Evolutionary conservation across 345 rosid genomes (phyloP).

Genomic region (Arabis alpina): DNA sequence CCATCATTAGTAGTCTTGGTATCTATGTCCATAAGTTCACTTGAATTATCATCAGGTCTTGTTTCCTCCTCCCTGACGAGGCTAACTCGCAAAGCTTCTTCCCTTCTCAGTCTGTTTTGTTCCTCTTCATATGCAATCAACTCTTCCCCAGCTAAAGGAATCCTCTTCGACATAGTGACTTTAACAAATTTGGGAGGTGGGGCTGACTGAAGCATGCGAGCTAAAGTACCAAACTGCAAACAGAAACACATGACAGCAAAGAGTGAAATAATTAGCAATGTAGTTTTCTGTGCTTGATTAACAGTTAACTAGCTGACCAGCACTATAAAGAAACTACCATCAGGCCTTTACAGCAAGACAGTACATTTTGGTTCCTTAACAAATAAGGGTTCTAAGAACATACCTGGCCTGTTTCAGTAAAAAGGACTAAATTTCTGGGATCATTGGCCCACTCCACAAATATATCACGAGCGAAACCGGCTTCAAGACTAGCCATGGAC

Average conservation of each 20-base stretch:
- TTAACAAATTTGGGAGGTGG: constrained; percentile 99
- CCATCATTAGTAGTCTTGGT: constrained; percentile 67
- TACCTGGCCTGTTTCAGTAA: constrained; percentile 99
- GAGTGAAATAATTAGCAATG: constrained; percentile 5
- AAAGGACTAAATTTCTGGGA: constrained; percentile 79
- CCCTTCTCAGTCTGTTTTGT: constrained; percentile 83
- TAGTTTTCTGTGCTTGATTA: constrained; percentile 1
- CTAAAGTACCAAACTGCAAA: constrained; percentile 86
- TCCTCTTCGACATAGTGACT: constrained; percentile 90
- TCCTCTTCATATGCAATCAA: constrained; percentile 94
- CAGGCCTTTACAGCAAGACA: background rate
- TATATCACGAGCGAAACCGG: constrained; percentile 95
- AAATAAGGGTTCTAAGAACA: background rate
- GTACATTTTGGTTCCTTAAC: no score
- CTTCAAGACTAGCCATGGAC: constrained; percentile 98
- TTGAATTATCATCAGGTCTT: constrained; percentile 57
- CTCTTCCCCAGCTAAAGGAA: constrained; percentile 99
- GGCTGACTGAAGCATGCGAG: constrained; percentile 98
- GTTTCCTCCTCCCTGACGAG: constrained; percentile 86
- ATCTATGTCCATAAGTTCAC: constrained; percentile 90
- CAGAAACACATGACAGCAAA: constrained; percentile 26
- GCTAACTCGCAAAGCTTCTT: constrained; percentile 89
- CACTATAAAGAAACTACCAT: constrained; percentile 10
- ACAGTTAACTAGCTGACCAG: constrained; percentile 2
- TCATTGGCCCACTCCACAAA: constrained; percentile 97